Evolutionary conservation across 2,329 filamentous ascomycete genomes (phyloP), one percentile per base, ranked within the genome.

Genomic region (Botrytis fragariae): DNA sequence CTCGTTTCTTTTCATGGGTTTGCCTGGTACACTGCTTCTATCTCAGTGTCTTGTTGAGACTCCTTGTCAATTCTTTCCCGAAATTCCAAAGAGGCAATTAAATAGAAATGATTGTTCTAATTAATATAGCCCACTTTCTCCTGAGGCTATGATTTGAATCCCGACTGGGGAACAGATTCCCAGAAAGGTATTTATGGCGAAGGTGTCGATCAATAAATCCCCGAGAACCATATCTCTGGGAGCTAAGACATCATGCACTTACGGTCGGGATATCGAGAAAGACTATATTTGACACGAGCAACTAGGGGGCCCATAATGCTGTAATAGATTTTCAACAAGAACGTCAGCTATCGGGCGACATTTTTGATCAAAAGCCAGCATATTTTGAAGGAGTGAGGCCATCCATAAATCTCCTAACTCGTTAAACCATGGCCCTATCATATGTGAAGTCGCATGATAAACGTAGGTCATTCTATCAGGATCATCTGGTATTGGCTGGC

Each of bases 401-500:
- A 37, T 75, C 57, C 64, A 71, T 0, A 12, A 22, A 37, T 75
- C 74, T 45, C 39, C 67, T 20, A 74, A 42, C 37, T 68, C 62
- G 2, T 45, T 72, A 57, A 76, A 76, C 75, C 75, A 76, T n/a
- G 73, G 63, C n/a, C 35, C 59, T 37, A 76, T 29, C 59, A 72
- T 74, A 63, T 75, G 72, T 60, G 73, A 65, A 25, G 75, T 76
- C 29, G 75, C 75, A 72, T 76, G 65, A 39, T 76, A 76, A 51
- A 69, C 69, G 20, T 73, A 54, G n/a, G 74, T 76, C 63, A 69
- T 54, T 51, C 57, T 74, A 42, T 71, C 73, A 14, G 73, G 69
- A 8, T 76, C 74, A n/a, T 74, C 72, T 22, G 71, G 70, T 44
- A 74, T 54, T 20, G 74, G 74, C 32, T 74, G 71, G 22, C 64